A percentile compares a stretch with the other conserved stretches of the same genome.
These are phyloP conservation scores for Astrephomene gubernaculifera DNA, from an alignment of 139 green algal genomes.

Conservation along the genomic window DNA sequence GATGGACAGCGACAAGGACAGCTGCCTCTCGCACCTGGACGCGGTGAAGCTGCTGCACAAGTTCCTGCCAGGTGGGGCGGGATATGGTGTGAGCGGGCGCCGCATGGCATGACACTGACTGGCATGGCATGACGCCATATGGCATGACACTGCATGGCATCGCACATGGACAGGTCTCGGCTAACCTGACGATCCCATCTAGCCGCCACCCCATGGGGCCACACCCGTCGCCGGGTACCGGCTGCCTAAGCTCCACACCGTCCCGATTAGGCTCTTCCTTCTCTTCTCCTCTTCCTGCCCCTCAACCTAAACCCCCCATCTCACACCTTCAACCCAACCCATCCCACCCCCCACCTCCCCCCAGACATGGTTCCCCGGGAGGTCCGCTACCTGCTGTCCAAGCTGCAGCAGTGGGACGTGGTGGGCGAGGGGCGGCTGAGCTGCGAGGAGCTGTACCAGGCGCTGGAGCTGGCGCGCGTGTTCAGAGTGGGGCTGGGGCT, in stretches of 20 bases:
- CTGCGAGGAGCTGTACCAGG: conserved; percentile 56
- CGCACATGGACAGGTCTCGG: no score
- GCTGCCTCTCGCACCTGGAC: conserved; percentile 56
- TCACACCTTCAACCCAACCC: neutral
- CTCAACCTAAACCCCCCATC: no score
- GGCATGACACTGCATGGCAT: no score
- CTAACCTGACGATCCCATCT: no score
- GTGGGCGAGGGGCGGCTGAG: conserved; percentile 32
- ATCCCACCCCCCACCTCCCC: neutral
- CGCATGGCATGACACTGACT: no score
- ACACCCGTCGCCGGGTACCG: no score
- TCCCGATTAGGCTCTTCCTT: no score
- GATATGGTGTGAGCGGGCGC: no score
- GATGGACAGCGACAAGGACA: conserved; percentile 49
- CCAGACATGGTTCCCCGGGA: conserved; percentile 62
- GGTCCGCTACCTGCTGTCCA: conserved; percentile 59
- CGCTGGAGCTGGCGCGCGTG: conserved; percentile 53
- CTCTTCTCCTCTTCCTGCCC: no score
- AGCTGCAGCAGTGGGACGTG: conserved; percentile 68
- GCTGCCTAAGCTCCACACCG: no score
- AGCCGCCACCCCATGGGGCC: no score
- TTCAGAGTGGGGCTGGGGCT: conserved; percentile 54
- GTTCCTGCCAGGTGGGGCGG: conserved; percentile 36
- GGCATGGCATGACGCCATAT: no score
- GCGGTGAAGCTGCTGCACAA: conserved; percentile 48